Conservation (phyloP, 2,329 filamentous ascomycete genomes). For the Colletotrichum camelliae region DNA sequence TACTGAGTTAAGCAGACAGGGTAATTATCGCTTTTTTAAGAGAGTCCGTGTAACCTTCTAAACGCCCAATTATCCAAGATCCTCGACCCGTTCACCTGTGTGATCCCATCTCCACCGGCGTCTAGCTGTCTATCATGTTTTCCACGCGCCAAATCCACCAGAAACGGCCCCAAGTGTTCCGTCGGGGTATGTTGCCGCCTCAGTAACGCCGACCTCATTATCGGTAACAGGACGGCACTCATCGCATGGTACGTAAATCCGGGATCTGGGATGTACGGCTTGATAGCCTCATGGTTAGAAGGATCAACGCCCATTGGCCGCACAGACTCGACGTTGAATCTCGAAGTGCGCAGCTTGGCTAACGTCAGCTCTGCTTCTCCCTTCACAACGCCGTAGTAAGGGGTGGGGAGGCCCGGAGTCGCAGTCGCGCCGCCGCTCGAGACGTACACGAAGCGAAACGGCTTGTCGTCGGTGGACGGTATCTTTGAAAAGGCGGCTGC, state of each 20-base stretch:
- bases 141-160: slow-evolving; percentile 52
- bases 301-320: slow-evolving; percentile 66
- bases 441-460: slow-evolving; percentile 75
- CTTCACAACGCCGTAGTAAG: slow-evolving; percentile 69
- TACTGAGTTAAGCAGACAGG: background rate
- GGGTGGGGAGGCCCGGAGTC: slow-evolving; percentile 58
- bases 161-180: slow-evolving; percentile 44
- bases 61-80: slow-evolving; percentile 40
- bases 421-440: slow-evolving; percentile 69
- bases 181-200: slow-evolving; percentile 45
- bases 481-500: slow-evolving; percentile 63
- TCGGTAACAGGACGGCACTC: slow-evolving; percentile 26
- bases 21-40: background rate
- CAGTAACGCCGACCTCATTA: slow-evolving; percentile 24
- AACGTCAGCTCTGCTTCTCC: slow-evolving; percentile 68
- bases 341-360: slow-evolving; percentile 46
- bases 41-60: slow-evolving; percentile 35
- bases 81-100: slow-evolving; percentile 33
- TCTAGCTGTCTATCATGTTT: slow-evolving; percentile 30
- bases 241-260: slow-evolving; percentile 21
- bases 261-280: slow-evolving; percentile 43
- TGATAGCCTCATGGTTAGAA: slow-evolving; percentile 42
- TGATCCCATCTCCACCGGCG: slow-evolving; percentile 32
- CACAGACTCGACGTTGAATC: slow-evolving; percentile 58
- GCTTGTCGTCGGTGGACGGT: slow-evolving; percentile 40